Evolutionary conservation across 164 flowering plant genomes (phyloP).

Genomic region (Vitis riparia): DNA sequence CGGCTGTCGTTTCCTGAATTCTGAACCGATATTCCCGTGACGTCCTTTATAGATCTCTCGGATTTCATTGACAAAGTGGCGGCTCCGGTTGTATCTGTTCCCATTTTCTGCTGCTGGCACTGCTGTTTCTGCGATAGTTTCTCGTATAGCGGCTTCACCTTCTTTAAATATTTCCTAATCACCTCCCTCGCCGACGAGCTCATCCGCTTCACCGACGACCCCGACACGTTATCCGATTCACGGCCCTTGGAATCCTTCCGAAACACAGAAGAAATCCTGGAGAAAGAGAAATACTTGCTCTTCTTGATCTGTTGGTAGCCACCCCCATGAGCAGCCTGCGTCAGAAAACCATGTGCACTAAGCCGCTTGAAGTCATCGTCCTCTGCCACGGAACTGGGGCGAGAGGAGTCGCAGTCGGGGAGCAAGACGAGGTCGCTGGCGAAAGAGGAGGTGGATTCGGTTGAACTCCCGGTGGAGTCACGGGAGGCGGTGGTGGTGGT

Average conservation of each 20-base stretch:
- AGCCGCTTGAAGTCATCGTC: constrained; percentile 48
- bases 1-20: constrained; percentile 18
- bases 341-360: background rate
- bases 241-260: constrained; percentile 37
- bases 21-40: background rate
- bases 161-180: constrained; percentile 73
- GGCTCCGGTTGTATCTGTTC: background rate
- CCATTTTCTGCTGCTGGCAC: constrained; percentile 23
- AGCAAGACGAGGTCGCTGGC: constrained; percentile 34
- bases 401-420: constrained; percentile 62
- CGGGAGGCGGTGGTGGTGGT: constrained; percentile 54
- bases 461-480: constrained; percentile 71
- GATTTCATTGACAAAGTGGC: constrained; percentile 2
- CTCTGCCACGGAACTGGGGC: constrained; percentile 74
- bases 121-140: constrained; percentile 58
- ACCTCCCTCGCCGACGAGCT: constrained; percentile 68
- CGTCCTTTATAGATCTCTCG: constrained; percentile 16
- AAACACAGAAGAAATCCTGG: constrained; percentile 77
- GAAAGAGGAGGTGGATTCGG: constrained; percentile 39
- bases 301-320: constrained; percentile 27
- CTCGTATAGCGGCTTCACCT: constrained; percentile 85
- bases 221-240: constrained; percentile 15
- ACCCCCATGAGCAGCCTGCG: background rate
- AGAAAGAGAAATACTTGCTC: constrained; percentile 59
- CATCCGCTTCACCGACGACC: constrained; percentile 37